Percentiles rank a stretch among this genome's conserved stretches.
Conservation (phyloP, 805 yeast genomes). For the Candida loeiensis region DNA sequence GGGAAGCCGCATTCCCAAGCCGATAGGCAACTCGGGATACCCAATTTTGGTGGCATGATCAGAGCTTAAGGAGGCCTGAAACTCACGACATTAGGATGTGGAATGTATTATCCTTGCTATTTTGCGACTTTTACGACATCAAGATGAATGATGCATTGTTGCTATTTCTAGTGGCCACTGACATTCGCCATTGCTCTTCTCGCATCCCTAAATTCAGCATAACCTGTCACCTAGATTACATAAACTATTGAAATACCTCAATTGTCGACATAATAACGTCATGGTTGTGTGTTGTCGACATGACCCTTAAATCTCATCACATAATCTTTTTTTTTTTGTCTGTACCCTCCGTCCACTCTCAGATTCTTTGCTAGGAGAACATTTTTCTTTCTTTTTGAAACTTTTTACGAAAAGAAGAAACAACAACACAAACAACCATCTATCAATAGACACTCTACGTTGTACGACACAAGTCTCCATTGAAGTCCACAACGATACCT, state of each 20-base stretch:
- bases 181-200: neutral
- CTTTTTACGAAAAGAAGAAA: slow-evolving; percentile 10
- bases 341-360: neutral
- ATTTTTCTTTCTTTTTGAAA: slow-evolving; percentile 9
- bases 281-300: neutral
- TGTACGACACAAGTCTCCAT: neutral
- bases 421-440: slow-evolving; percentile 8
- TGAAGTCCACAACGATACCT: neutral
- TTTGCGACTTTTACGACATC: slow-evolving; percentile 1
- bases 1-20: no score
- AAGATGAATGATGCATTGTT: neutral
- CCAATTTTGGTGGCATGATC: neutral
- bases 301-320: slow-evolving; percentile 1
- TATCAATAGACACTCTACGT: slow-evolving; percentile 1
- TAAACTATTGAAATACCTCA: no score
- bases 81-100: neutral
- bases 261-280: no score
- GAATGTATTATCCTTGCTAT: neutral
- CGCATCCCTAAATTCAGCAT: neutral
- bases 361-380: slow-evolving; percentile 2
- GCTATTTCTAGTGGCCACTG: neutral
- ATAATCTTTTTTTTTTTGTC: slow-evolving; percentile 5
- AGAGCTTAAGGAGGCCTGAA: neutral
- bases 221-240: no score
- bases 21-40: no score